Conservation (phyloP, 768 basidiomycete species). For the Phallus indusiatus region DNA sequence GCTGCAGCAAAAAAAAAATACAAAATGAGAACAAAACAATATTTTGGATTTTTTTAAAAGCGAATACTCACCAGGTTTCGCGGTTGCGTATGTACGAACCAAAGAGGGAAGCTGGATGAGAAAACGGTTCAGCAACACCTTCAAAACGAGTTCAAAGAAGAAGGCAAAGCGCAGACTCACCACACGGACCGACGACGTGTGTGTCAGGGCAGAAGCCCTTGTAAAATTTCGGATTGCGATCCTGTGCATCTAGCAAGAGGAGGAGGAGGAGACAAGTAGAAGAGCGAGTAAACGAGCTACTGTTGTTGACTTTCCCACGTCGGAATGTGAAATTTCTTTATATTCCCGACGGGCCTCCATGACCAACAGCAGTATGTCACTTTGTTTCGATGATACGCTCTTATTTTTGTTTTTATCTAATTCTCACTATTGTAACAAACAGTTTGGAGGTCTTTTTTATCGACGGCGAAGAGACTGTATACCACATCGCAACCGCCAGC, state of each 20-base stretch:
- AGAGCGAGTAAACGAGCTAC: slow-evolving; percentile 31
- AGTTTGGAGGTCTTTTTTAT: not conserved
- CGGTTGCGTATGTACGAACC: slow-evolving; percentile 89
- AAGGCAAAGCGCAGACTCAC: slow-evolving; percentile 26
- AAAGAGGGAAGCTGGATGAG: slow-evolving; percentile 31
- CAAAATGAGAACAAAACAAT: slow-evolving; percentile 18
- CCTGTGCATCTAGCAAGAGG: slow-evolving; percentile 60
- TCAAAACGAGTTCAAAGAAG: slow-evolving; percentile 23
- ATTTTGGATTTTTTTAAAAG: not conserved
- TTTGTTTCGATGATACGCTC: not conserved
- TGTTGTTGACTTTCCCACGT: slow-evolving; percentile 3
- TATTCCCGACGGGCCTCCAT: slow-evolving; percentile 3
- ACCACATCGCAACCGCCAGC: not conserved
- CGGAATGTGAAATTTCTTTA: slow-evolving; percentile 2
- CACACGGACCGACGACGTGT: slow-evolving; percentile 40
- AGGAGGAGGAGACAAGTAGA: slow-evolving; percentile 34
- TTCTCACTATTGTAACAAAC: not conserved
- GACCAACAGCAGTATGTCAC: not conserved
- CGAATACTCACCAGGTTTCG: slow-evolving; percentile 78
- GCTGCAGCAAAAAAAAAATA: slow-evolving; percentile 39
- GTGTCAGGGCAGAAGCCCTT: slow-evolving; percentile 64
- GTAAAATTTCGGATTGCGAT: slow-evolving; percentile 78
- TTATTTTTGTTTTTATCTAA: not conserved
- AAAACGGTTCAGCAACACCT: slow-evolving; percentile 25
- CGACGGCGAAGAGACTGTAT: not conserved